These are phyloP conservation scores for Venustampulla echinocandica DNA, from an alignment of 495 filamentous ascomycete genomes.

Conservation along the genomic window DNA sequence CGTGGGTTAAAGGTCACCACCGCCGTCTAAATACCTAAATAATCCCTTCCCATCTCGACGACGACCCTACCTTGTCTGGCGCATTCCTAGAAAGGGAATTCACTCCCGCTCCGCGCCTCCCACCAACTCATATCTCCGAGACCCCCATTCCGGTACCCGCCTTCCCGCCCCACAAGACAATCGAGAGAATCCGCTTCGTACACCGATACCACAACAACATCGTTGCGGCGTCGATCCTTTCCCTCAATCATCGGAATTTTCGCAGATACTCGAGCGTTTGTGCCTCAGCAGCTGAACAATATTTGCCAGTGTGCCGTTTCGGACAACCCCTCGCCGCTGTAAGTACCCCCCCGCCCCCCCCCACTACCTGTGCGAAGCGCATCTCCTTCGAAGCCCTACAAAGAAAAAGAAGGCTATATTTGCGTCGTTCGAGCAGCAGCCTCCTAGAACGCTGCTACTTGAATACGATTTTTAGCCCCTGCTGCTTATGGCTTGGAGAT, in stretches of 20 bases:
- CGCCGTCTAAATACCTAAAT: conserved; percentile 8
- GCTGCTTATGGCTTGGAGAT: conserved; percentile 2
- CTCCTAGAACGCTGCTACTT: neutral
- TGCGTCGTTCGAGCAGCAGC: neutral
- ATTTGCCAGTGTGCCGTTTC: too few species aligned
- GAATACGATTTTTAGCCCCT: neutral
- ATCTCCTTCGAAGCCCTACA: neutral
- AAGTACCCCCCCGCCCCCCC: too few species aligned
- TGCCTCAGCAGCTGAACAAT: too few species aligned
- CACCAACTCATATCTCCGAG: conserved; percentile 8
- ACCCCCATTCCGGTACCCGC: neutral
- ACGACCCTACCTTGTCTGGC: conserved; percentile 7
- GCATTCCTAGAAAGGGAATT: conserved; percentile 11
- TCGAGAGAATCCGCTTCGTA: neutral
- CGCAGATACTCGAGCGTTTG: neutral
- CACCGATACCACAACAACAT: neutral
- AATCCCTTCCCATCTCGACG: conserved; percentile 13
- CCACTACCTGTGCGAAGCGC: too few species aligned
- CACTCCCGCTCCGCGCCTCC: conserved; percentile 3
- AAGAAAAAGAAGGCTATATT: neutral
- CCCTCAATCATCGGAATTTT: neutral
- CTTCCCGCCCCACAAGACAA: neutral
- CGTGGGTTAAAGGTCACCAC: conserved; percentile 12
- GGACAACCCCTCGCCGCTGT: too few species aligned
- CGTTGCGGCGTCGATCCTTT: neutral